Evolutionary conservation across 768 basidiomycete species (phyloP).

Genomic region (Mycena latifolia): DNA sequence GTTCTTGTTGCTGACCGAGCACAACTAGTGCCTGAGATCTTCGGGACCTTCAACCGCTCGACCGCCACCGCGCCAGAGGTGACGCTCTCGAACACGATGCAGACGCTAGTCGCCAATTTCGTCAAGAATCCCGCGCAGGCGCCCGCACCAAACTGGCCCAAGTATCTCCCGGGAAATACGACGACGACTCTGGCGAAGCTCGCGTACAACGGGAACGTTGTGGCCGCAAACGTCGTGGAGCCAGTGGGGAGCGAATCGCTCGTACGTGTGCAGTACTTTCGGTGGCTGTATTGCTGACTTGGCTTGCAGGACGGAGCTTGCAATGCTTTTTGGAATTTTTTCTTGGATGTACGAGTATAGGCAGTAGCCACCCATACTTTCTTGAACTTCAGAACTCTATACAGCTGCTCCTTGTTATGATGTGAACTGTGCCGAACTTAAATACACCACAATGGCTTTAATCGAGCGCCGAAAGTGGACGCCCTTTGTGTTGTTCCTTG

Average conservation of each 20-base stretch:
- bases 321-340: conserved; percentile 10
- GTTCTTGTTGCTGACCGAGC: neutral
- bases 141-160: conserved; percentile 36
- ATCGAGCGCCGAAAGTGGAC: no score
- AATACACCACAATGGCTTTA: no score
- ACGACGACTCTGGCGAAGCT: conserved; percentile 37
- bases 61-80: conserved; percentile 39
- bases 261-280: conserved; percentile 4
- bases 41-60: conserved; percentile 41
- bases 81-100: conserved; percentile 39
- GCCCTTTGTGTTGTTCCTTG: no score
- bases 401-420: no score
- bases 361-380: no score
- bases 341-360: conserved; percentile 22
- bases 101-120: conserved; percentile 35
- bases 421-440: no score
- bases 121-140: conserved; percentile 34
- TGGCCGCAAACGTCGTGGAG: conserved; percentile 31
- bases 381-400: no score
- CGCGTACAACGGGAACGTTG: conserved; percentile 39
- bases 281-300: neutral
- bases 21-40: conserved; percentile 38
- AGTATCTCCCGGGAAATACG: conserved; percentile 30
- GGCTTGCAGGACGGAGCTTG: conserved; percentile 18
- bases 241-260: conserved; percentile 27